Percentiles rank a stretch among this genome's conserved stretches.
Evolutionary conservation across 495 filamentous ascomycete genomes (phyloP).

Genomic region (Penicillium goetzii): DNA sequence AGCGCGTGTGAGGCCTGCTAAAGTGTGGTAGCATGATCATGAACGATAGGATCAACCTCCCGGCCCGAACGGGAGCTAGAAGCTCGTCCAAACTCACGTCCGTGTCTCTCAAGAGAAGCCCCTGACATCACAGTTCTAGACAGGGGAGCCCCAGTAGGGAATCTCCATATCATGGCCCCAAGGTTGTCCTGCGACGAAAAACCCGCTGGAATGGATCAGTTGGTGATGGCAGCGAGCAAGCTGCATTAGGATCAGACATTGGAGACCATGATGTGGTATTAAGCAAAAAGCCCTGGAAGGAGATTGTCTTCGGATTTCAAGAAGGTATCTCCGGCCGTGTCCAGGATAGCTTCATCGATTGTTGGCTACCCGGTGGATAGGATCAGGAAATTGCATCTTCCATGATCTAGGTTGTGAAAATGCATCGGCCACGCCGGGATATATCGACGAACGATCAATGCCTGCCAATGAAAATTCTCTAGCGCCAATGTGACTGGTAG

Average conservation of each 20-base stretch:
- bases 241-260: conserved; percentile 26
- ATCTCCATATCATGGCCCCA: background rate
- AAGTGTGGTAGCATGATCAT: background rate
- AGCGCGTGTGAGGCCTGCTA: background rate
- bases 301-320: background rate
- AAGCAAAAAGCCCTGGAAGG: background rate
- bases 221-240: conserved; percentile 40
- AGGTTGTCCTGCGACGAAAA: background rate
- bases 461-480: conserved; percentile 21
- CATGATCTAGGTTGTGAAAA: background rate
- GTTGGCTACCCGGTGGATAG: conserved; percentile 9
- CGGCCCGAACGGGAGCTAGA: conserved; percentile 1
- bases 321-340: background rate
- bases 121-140: background rate
- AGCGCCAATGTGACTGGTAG: conserved; percentile 17
- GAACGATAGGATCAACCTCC: conserved; percentile 1
- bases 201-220: conserved; percentile 33
- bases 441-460: conserved; percentile 9
- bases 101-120: background rate
- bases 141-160: background rate
- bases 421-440: conserved; percentile 1
- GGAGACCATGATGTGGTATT: background rate
- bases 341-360: background rate
- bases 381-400: conserved; percentile 3
- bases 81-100: background rate